Evolutionary conservation across 805 yeast genomes (phyloP).

Genomic region (Candida pseudoglaebosa): DNA sequence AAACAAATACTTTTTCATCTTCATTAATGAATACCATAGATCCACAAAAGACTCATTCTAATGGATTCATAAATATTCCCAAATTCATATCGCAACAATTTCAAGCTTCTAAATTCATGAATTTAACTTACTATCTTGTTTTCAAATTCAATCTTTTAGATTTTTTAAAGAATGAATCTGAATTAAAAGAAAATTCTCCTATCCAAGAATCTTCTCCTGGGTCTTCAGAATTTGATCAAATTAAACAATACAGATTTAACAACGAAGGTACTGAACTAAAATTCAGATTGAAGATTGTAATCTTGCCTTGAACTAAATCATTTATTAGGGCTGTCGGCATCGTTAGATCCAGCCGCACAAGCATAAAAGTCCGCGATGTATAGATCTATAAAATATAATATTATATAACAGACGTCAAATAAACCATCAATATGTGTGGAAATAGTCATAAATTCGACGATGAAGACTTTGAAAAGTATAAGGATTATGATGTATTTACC

Average conservation of each 20-base stretch:
- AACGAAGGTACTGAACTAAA: constrained; percentile 25
- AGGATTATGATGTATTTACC: not conserved
- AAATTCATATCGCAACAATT: constrained; percentile 30
- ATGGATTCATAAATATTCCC: constrained; percentile 30
- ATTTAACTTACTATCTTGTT: constrained; percentile 31
- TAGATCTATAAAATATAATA: not conserved
- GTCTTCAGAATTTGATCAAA: constrained; percentile 6
- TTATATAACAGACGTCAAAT: not conserved
- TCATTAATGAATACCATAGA: constrained; percentile 15
- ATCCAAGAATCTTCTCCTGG: constrained; percentile 2
- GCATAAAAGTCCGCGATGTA: constrained; percentile 1
- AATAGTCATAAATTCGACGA: not conserved
- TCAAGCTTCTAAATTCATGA: constrained; percentile 32
- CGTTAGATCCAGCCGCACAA: constrained; percentile 2
- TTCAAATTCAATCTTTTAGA: constrained; percentile 33
- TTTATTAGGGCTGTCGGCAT: too few species aligned
- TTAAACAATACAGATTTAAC: constrained; percentile 17
- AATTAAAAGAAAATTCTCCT: not conserved
- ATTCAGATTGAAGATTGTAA: constrained; percentile 25
- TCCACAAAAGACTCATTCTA: constrained; percentile 12
- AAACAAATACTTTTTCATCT: constrained; percentile 30
- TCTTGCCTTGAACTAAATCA: constrained; percentile 15
- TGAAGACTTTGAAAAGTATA: constrained; percentile 1
- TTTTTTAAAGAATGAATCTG: constrained; percentile 12
- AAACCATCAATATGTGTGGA: not conserved